These are phyloP conservation scores for Fragaria nilgerrensis DNA, from an alignment of 306 rosid species.

Conservation along the genomic window DNA sequence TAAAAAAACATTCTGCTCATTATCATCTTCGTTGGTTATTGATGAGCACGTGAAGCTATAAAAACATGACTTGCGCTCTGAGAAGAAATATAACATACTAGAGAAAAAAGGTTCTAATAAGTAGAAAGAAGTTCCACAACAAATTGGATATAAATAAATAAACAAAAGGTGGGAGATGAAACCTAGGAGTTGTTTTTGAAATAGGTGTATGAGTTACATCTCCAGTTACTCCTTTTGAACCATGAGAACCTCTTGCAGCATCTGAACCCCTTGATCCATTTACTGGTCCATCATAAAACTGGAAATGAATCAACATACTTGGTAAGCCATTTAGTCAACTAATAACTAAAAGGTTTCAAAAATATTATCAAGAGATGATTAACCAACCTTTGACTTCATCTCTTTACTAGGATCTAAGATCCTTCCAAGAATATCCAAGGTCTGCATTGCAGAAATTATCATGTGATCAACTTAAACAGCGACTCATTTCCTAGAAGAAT, in stretches of 20 bases:
- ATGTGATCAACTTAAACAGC: conserved; percentile 25
- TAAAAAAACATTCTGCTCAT: background rate
- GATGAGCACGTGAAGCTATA: background rate
- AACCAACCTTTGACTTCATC: conserved; percentile 75
- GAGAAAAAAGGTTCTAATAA: background rate
- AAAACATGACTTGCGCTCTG: background rate
- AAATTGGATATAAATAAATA: background rate
- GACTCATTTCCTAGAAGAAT: conserved; percentile 5
- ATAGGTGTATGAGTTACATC: conserved; percentile 24
- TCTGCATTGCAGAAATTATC: conserved; percentile 50
- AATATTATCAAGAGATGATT: conserved; percentile 25
- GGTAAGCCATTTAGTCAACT: conserved; percentile 35
- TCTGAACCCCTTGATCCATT: conserved; percentile 42
- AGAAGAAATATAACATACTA: background rate
- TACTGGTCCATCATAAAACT: conserved; percentile 70
- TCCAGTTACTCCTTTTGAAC: conserved; percentile 26
- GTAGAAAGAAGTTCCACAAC: background rate
- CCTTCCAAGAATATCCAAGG: conserved; percentile 59
- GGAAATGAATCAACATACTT: conserved; percentile 53
- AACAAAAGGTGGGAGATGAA: background rate
- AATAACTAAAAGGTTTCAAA: conserved; percentile 24
- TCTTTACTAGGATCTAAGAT: conserved; percentile 74
- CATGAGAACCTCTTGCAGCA: conserved; percentile 23
- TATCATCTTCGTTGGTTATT: background rate
- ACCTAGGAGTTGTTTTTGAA: conserved; percentile 45